These are phyloP conservation scores for Daldinia loculata DNA, from an alignment of 495 filamentous ascomycete genomes.

Conservation along the genomic window DNA sequence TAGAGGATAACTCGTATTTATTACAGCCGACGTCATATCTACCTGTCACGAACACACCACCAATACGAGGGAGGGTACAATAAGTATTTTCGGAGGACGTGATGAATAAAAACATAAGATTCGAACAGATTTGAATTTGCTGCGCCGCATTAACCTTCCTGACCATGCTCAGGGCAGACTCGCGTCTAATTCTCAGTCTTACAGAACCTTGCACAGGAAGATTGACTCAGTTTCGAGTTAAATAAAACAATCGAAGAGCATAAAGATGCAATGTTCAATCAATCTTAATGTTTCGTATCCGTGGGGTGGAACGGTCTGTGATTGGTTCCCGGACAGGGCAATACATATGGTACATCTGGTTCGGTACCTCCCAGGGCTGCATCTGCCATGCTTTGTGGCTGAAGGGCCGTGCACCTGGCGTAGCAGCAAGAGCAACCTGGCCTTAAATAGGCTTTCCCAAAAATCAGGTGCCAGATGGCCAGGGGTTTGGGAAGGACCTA, in stretches of 20 bases:
- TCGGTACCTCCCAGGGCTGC: not conserved
- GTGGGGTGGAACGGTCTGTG: constrained; percentile 21
- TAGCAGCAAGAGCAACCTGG: not conserved
- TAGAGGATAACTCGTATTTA: constrained; percentile 28
- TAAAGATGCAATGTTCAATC: constrained; percentile 28
- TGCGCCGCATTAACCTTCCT: not conserved
- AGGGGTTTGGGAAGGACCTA: constrained; percentile 23
- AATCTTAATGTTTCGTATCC: constrained; percentile 32
- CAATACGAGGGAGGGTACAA: constrained; percentile 27
- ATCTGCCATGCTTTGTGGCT: constrained; percentile 34
- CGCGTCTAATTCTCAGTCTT: not conserved
- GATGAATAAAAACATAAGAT: not conserved
- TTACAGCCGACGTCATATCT: not conserved
- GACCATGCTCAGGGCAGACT: not conserved
- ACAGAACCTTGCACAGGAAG: constrained; percentile 2
- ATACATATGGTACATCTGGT: not conserved
- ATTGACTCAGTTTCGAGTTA: constrained; percentile 14
- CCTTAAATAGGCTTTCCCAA: not conserved
- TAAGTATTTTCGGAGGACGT: not conserved
- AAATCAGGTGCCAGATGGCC: constrained; percentile 30
- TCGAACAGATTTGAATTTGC: too few species aligned
- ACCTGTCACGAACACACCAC: constrained; percentile 1
- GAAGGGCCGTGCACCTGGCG: constrained; percentile 6
- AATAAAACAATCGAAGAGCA: constrained; percentile 14
- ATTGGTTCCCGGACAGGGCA: constrained; percentile 13